Evolutionary conservation across 768 basidiomycete genomes (phyloP), one percentile per base, ranked within the genome.

Genomic region (Boletus rubroflammeus): DNA sequence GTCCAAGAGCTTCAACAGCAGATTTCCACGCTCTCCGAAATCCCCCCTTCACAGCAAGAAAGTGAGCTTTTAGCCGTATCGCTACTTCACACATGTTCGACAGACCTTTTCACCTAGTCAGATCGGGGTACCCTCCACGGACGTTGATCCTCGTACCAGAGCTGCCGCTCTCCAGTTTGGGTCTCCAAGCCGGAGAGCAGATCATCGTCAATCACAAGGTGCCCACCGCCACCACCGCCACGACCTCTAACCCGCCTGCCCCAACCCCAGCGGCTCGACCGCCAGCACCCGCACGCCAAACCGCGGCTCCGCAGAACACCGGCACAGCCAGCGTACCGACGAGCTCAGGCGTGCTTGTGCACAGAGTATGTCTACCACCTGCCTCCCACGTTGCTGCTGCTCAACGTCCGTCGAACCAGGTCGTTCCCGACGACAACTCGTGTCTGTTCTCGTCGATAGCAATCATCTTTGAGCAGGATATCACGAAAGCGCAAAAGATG

Each of bases 361-460:
- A 92, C 64, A 75, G 87, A 55, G 91, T 90, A 65, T 26, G 44
- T 25, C 34, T 13, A 36, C 43, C 34, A 34, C 43, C 44, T 23
- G 0, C 41, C 6, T 23, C 38, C 44, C 49, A 35, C 62, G 40
- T 46, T 62, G 34, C 57, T 32, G 43, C 57, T 35, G 19, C 26
- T 48, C 1, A 23, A 52, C 36, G 11, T 19, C n/a, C 8, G 6
- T 15, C 21, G 23, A 28, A 45, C 15, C 25, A 90, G 83, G 78
- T 93, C 51, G 92, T 96, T 17, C 95, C 94, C n/a, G 96, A 98
- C 64, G 96, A 98, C 72, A 98, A 98, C 64, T 90, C 93, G 1
- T 98, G 96, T 69, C 75, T 98, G 29, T 98, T 98, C 74, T 88
- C 88, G 3, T 85, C 93, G 3, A 76, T 92, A 42, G 91, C 90